These are phyloP conservation scores for Penicillium salamii DNA, from an alignment of 495 filamentous ascomycete genomes.

Conservation along the genomic window DNA sequence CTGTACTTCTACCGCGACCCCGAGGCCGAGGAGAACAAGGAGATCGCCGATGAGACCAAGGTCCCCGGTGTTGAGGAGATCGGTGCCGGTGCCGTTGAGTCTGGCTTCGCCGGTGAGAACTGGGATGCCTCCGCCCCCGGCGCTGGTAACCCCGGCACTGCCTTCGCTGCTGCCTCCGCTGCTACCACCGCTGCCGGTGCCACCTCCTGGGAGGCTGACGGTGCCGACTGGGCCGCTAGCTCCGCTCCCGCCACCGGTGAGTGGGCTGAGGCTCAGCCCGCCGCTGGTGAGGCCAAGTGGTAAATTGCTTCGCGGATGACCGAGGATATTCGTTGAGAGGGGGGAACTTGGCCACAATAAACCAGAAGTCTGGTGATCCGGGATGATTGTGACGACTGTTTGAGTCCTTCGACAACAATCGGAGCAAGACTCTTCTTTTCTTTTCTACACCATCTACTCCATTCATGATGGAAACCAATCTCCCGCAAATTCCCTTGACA, in stretches of 20 bases:
- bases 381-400: conserved; percentile 24
- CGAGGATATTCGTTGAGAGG: conserved; percentile 34
- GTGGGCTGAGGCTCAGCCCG: conserved; percentile 60
- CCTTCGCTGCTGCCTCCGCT: conserved; percentile 60
- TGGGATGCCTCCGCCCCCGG: conserved; percentile 57
- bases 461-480: conserved; percentile 23
- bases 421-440: conserved; percentile 27
- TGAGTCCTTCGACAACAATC: conserved; percentile 5
- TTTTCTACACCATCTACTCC: conserved; percentile 24
- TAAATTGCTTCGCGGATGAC: conserved; percentile 45
- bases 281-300: conserved; percentile 57
- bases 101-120: conserved; percentile 68
- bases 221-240: conserved; percentile 70
- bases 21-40: conserved; percentile 96
- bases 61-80: conserved; percentile 79
- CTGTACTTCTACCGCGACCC: conserved; percentile 99
- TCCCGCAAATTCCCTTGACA: conserved; percentile 39
- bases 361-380: conserved; percentile 24
- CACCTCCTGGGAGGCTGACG: conserved; percentile 77
- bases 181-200: conserved; percentile 50
- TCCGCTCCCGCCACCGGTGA: conserved; percentile 55
- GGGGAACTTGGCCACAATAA: conserved; percentile 26
- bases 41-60: conserved; percentile 67
- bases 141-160: conserved; percentile 55
- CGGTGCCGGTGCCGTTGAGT: conserved; percentile 72